phyloP scores from a whole-genome alignment of 2,329 filamentous ascomycete genomes.

The Colletotrichum tanaceti region DNA sequence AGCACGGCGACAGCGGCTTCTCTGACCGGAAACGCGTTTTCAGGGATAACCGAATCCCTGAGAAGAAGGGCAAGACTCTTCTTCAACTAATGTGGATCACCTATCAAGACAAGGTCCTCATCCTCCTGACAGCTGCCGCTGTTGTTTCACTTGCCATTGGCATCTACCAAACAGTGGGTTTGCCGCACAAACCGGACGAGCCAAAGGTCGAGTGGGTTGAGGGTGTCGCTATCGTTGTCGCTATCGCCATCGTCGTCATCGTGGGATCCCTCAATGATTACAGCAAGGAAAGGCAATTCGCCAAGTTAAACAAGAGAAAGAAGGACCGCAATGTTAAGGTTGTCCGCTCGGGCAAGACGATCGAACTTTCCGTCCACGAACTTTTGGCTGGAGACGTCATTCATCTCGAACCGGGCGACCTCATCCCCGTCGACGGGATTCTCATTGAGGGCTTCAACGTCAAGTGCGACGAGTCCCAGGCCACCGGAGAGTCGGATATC shows the following conservation, averaged over 20 bases:
- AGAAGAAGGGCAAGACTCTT: constrained; percentile 79
- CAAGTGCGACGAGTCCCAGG: constrained; percentile 82
- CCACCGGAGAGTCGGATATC: constrained; percentile 82
- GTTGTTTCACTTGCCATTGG: constrained; percentile 79
- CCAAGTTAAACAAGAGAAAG: constrained; percentile 82
- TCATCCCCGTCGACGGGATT: constrained; percentile 79
- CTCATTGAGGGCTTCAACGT: constrained; percentile 79
- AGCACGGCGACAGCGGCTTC: constrained; percentile 54
- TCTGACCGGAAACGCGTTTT: constrained; percentile 77
- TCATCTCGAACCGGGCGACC: constrained; percentile 79
- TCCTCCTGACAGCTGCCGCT: constrained; percentile 77
- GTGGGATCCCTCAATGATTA: constrained; percentile 84
- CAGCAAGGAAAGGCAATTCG: constrained; percentile 84
- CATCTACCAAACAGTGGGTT: constrained; percentile 79
- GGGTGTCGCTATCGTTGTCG: constrained; percentile 84
- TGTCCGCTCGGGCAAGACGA: constrained; percentile 75
- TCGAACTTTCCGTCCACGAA: constrained; percentile 77
- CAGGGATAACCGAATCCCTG: constrained; percentile 77
- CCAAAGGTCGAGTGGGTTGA: constrained; percentile 70
- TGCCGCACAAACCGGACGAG: constrained; percentile 60
- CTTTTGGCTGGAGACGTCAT: constrained; percentile 77
- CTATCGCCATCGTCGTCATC: constrained; percentile 80
- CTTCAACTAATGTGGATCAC: constrained; percentile 83
- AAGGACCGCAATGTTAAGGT: constrained; percentile 79
- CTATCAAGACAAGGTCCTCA: constrained; percentile 85